Percentiles rank a stretch among this genome's conserved stretches.
Conservation (phyloP, 2,329 filamentous ascomycete species). For the Penicillium sp. region DNA sequence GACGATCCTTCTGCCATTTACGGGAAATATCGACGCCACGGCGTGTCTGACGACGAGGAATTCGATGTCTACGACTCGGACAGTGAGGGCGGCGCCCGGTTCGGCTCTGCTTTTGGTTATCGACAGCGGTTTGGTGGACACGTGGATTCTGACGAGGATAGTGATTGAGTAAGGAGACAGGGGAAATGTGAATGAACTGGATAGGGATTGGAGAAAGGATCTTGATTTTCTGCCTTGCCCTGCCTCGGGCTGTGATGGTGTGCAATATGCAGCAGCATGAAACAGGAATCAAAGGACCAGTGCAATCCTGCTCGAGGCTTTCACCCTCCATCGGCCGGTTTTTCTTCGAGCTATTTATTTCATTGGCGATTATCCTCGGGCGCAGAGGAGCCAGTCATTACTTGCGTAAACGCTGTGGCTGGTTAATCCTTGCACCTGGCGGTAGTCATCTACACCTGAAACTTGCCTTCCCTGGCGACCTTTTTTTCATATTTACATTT, state of each 20-base stretch:
- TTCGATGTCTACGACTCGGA: conserved; percentile 45
- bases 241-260: not conserved
- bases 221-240: not conserved
- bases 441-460: not conserved
- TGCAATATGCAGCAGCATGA: not conserved
- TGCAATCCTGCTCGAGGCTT: not conserved
- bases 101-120: conserved; percentile 26
- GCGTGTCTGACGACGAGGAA: conserved; percentile 50
- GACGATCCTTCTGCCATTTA: conserved; percentile 44
- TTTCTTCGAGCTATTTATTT: not conserved
- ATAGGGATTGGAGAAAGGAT: not conserved
- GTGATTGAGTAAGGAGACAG: not conserved
- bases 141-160: conserved; percentile 36
- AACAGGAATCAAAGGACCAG: not conserved
- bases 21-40: conserved; percentile 44
- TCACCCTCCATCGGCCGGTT: not conserved
- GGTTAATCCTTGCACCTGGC: not conserved
- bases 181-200: not conserved
- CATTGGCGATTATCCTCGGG: not conserved
- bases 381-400: not conserved
- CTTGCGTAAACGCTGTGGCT: not conserved
- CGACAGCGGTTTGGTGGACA: conserved; percentile 25
- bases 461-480: not conserved
- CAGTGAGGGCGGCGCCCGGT: conserved; percentile 33
- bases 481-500: not conserved